Conservation (phyloP, 768 basidiomycete species). For the Termitomyces titanicus region DNA sequence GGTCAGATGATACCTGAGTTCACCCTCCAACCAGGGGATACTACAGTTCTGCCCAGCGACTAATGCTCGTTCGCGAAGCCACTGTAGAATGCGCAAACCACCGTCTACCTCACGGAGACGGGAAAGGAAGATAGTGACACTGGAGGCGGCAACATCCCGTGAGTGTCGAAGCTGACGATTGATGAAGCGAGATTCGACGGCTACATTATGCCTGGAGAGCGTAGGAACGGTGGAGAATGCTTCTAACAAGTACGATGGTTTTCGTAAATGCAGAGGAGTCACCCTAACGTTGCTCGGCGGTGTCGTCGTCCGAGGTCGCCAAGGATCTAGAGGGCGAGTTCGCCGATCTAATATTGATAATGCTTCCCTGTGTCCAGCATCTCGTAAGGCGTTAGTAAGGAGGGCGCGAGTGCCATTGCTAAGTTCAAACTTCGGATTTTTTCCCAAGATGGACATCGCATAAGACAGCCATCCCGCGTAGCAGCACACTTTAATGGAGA, state of each 20-base stretch:
- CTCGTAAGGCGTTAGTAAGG: slow-evolving; percentile 3
- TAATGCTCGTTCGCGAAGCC: slow-evolving; percentile 8
- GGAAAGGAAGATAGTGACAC: slow-evolving; percentile 4
- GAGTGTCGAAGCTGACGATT: background rate
- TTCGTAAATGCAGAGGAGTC: background rate
- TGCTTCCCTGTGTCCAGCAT: background rate
- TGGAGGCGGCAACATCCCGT: background rate
- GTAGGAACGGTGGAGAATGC: no score
- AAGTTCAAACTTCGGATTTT: slow-evolving; percentile 7
- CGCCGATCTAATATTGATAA: slow-evolving; percentile 1
- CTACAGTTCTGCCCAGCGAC: background rate
- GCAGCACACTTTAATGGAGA: slow-evolving; percentile 13
- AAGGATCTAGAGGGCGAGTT: background rate
- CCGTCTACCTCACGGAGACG: slow-evolving; percentile 5
- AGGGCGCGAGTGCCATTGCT: slow-evolving; percentile 2
- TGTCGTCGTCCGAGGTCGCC: background rate
- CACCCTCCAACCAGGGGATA: slow-evolving; percentile 11
- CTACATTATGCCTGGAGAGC: slow-evolving; percentile 3
- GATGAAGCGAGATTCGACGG: slow-evolving; percentile 4
- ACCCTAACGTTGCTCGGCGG: background rate
- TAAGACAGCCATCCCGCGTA: slow-evolving; percentile 15
- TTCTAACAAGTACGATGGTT: background rate
- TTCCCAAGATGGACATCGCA: slow-evolving; percentile 5
- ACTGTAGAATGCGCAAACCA: background rate
- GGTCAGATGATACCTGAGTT: slow-evolving; percentile 3